Evolutionary conservation across 2,329 filamentous ascomycete species (phyloP), one percentile per base, ranked within the genome.

Genomic region (Exophiala alcalophila): DNA sequence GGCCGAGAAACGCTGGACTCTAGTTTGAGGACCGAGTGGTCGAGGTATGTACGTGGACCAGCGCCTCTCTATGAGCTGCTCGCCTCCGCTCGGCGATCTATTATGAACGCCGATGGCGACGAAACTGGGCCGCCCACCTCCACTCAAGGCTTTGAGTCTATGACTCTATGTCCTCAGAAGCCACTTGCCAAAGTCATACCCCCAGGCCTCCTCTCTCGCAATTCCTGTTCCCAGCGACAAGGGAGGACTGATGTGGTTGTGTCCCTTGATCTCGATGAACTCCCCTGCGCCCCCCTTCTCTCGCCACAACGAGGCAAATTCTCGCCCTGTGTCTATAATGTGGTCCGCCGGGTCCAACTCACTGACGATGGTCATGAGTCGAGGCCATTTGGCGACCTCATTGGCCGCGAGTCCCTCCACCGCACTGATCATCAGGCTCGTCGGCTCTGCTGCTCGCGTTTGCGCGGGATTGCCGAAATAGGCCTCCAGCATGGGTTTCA

Each of bases 171-270:
- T n/a, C n/a, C n/a, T n/a, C n/a, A n/a, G n/a, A n/a, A n/a, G n/a
- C n/a, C n/a, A n/a, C n/a, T n/a, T n/a, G n/a, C n/a, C n/a, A n/a
- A n/a, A n/a, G n/a, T n/a, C n/a, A n/a, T n/a, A n/a, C n/a, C 43
- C 43, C 43, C 43, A 46, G 2, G 23, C 36, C 32, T 46, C 43
- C 10, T 32, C 43, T 3, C 16, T 26, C 12, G 18, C 28, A 15
- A 35, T 15, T 4, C 37, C 37, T 20, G 37, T 41, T n/a, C 43
- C 43, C 23, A 46, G 21, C 3, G 37, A 20, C 11, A 46, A n/a
- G n/a, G 37, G 35, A 14, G 43, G 43, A 19, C 43, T 46, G 37
- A 46, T 32, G 11, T 46, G 43, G 28, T 46, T 46, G 23, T 46
- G 43, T 15, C 43, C 43, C 15, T 8, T 19, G 14, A 45, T 21